Evolutionary conservation across 345 rosid species (phyloP).

Genomic region (Sonneratia alba): DNA sequence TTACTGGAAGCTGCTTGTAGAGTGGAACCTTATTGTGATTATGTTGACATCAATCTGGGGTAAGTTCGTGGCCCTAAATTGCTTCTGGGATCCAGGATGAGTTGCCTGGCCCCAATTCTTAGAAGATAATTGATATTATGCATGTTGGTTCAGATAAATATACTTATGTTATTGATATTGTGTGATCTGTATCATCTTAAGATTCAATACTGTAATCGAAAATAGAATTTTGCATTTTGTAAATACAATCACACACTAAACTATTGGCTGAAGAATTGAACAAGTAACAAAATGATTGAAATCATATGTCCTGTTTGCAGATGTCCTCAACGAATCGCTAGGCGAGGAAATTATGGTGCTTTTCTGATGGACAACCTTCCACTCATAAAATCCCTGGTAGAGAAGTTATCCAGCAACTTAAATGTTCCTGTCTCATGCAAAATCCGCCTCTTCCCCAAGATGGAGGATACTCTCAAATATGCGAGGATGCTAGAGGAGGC

Average conservation of each 20-base stretch:
- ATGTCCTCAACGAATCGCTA: conserved; percentile 93
- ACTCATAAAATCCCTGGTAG: conserved; percentile 70
- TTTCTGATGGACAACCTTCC: conserved; percentile 95
- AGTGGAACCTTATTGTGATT: conserved; percentile 78
- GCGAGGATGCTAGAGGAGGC: conserved; percentile 94
- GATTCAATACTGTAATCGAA: not conserved
- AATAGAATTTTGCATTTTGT: not conserved
- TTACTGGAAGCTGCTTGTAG: conserved; percentile 70
- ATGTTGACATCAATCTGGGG: conserved; percentile 94
- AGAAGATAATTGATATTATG: not conserved
- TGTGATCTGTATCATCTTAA: not conserved
- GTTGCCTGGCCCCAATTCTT: not conserved
- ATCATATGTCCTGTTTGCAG: conserved; percentile 20
- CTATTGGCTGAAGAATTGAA: not conserved
- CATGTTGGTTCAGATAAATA: not conserved
- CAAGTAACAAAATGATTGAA: not conserved
- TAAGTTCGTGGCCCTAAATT: conserved; percentile 14
- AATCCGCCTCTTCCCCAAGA: conserved; percentile 67
- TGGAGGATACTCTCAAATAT: conserved; percentile 62
- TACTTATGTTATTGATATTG: not conserved
- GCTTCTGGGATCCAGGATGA: not conserved
- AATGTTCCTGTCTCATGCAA: conserved; percentile 85
- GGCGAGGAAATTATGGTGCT: conserved; percentile 85
- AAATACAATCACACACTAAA: not conserved
- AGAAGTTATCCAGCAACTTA: conserved; percentile 56